Evolutionary conservation across 1,139 yeast species (phyloP), one percentile per base, ranked within the genome.

Genomic region (Diutina scorzettiae): DNA sequence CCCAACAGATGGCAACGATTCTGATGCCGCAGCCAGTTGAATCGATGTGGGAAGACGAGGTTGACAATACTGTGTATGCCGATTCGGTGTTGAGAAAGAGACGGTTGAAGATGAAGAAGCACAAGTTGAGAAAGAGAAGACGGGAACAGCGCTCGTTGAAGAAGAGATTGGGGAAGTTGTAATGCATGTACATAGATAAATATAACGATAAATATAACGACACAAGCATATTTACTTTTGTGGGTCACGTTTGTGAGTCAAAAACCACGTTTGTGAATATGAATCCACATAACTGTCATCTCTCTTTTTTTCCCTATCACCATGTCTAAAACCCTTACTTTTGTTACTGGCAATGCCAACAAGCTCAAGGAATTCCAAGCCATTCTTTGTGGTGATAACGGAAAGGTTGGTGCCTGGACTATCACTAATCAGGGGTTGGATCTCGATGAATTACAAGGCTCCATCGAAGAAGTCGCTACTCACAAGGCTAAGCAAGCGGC

Each of bases 361-460:
- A 91, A 91, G 60, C 70, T 89, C 47, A 75, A 73, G 51, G 98
- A 91, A 58, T 94, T 89, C 25, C 71, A 79, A 47, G 78, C 81
- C 45, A 82, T 91, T 44, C 72, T 91, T 21, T 60, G 78, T 2
- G 48, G 49, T 1, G 48, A 50, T 2, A 46, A 47, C 8, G 49
- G 54, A 7, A 39, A 43, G 21, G 75, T 75, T 5, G 86, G 86
- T 5, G 67, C 70, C 14, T 76, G 62, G 54, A 59, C 60, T 27
- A 71, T 83, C 47, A 64, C 66, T 37, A 85, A 82, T 57, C 60
- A 73, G 49, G 67, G 79, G 17, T 59, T 91, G 31, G 97, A 91
- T 55, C 66, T 91, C 27, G 93, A 81, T 44, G 99, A 93, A 62
- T 62, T 91, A 41, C 99, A 93, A 64, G 98, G 96, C 27, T 64